A percentile compares a stretch with the other conserved stretches of the same genome.
Conservation (phyloP, 371 early-diverging fungal species). For the Sporodiniella umbellata region DNA sequence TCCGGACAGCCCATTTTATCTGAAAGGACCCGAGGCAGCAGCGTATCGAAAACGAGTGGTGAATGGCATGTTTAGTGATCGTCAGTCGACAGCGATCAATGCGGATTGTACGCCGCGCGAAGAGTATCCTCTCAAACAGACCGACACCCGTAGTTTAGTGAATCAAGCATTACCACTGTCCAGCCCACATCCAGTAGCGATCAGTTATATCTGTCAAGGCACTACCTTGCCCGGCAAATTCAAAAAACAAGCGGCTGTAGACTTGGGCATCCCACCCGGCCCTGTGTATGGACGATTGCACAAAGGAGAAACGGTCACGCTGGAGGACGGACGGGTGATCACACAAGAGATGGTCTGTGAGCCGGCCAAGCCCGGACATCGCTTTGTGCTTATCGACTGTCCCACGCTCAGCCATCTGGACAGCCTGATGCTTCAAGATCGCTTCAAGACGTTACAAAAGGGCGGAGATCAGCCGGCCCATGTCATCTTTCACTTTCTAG, state of each 20-base stretch:
- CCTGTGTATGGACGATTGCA: conserved; percentile 67
- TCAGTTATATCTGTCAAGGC: conserved; percentile 78
- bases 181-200: conserved; percentile 37
- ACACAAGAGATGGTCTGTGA: conserved; percentile 68
- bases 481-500: conserved; percentile 70
- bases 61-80: conserved; percentile 45
- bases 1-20: not conserved
- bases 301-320: conserved; percentile 64
- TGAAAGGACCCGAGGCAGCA: conserved; percentile 18
- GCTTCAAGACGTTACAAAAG: conserved; percentile 44
- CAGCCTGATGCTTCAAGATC: conserved; percentile 44
- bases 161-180: conserved; percentile 41
- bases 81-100: conserved; percentile 33
- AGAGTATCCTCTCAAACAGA: conserved; percentile 14
- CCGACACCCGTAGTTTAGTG: conserved; percentile 2
- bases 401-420: conserved; percentile 66
- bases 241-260: conserved; percentile 65
- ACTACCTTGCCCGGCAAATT: conserved; percentile 83
- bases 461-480: conserved; percentile 17
- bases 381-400: conserved; percentile 86
- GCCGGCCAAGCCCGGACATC: conserved; percentile 36
- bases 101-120: conserved; percentile 33
- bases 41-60: conserved; percentile 33
- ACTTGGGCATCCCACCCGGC: conserved; percentile 77
- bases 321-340: conserved; percentile 69